Evolutionary conservation across 768 basidiomycete species (phyloP).

Genomic region (Lenzites betulinus): DNA sequence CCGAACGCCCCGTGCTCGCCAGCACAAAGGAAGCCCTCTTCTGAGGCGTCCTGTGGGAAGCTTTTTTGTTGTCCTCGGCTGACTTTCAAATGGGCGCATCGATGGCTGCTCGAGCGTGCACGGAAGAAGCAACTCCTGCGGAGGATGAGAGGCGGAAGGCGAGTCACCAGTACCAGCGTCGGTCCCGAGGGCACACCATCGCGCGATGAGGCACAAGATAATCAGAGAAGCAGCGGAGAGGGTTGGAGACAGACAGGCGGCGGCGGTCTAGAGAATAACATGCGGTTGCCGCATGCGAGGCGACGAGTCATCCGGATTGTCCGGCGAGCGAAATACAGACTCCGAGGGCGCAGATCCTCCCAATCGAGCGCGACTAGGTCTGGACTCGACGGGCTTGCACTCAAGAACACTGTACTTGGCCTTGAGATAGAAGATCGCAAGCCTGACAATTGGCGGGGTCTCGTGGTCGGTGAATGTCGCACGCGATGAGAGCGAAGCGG

Average conservation of each 20-base stretch:
- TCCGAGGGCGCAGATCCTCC: not conserved
- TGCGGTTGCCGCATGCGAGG: not conserved
- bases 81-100: slow-evolving; percentile 15
- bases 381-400: no score
- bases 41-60: not conserved
- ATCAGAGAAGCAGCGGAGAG: slow-evolving; percentile 11
- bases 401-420: no score
- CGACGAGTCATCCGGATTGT: no score
- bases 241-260: not conserved
- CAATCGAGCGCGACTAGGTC: no score
- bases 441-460: no score
- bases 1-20: not conserved
- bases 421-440: no score
- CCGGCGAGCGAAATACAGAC: no score
- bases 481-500: no score
- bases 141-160: not conserved
- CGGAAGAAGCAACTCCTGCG: not conserved
- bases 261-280: not conserved
- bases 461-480: no score
- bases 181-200: not conserved
- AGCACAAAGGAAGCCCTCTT: not conserved
- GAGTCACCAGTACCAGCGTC: no score
- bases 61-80: slow-evolving; percentile 5
- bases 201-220: not conserved
- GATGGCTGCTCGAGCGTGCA: slow-evolving; percentile 7